Evolutionary conservation across 2,329 filamentous ascomycete genomes (phyloP).

Genomic region (Venturia nashicola): DNA sequence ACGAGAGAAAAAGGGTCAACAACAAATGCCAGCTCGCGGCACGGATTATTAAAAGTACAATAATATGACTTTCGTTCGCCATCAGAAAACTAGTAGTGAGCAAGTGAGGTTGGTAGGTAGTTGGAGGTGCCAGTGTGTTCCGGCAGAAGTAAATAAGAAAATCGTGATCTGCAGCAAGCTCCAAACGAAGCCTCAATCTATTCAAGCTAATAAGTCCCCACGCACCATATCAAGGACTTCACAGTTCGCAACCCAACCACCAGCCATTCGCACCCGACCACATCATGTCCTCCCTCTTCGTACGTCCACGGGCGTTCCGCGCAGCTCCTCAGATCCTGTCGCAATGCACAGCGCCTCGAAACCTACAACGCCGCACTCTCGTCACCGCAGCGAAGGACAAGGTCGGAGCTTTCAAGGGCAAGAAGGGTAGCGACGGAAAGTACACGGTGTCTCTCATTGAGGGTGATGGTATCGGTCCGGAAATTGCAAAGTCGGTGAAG

Average conservation of each 20-base stretch:
- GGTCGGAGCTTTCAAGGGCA: conserved; percentile 88
- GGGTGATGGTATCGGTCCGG: conserved; percentile 96
- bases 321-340: neutral
- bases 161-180: neutral
- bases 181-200: neutral
- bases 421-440: conserved; percentile 82
- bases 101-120: neutral
- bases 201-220: neutral
- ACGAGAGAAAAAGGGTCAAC: too few species aligned
- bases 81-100: neutral
- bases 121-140: too few species aligned
- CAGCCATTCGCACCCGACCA: neutral
- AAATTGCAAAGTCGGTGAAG: conserved; percentile 97
- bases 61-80: neutral
- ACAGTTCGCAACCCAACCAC: neutral
- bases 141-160: neutral
- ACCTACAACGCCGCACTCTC: conserved; percentile 15
- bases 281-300: conserved; percentile 6
- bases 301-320: conserved; percentile 5
- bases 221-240: neutral
- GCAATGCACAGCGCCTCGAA: neutral
- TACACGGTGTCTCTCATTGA: conserved; percentile 96
- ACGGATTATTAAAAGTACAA: too few species aligned
- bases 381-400: conserved; percentile 53
- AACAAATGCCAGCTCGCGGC: too few species aligned